Conservation (phyloP, 1,284 basidiomycete genomes). For the Boletellus sp. region DNA sequence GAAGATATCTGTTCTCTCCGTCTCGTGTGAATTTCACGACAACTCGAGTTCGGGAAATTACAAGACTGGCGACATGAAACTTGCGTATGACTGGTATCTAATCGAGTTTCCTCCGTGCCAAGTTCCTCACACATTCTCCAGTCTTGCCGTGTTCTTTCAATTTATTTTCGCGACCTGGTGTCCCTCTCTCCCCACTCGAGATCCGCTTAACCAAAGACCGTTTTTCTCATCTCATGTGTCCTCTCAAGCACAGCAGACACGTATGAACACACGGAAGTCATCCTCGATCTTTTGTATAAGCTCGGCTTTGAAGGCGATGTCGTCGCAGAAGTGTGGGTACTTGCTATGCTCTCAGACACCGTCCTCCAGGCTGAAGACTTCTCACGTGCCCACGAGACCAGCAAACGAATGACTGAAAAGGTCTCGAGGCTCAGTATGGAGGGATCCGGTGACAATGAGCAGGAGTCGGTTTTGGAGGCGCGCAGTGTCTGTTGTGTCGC, state of each 20-base stretch:
- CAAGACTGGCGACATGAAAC: constrained; percentile 89
- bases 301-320: constrained; percentile 73
- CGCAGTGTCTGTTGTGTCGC: constrained; percentile 83
- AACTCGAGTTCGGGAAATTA: constrained; percentile 90
- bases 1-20: constrained; percentile 79
- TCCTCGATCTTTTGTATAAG: constrained; percentile 84
- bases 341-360: constrained; percentile 85
- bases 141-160: constrained; percentile 84
- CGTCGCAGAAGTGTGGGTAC: constrained; percentile 72
- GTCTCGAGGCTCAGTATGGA: constrained; percentile 48
- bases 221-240: constrained; percentile 78
- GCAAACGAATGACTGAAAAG: constrained; percentile 66
- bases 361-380: constrained; percentile 82
- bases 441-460: constrained; percentile 35
- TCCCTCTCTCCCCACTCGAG: constrained; percentile 83
- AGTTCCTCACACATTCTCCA: constrained; percentile 33
- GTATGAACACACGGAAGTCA: constrained; percentile 85
- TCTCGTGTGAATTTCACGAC: constrained; percentile 88
- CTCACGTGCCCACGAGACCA: constrained; percentile 63
- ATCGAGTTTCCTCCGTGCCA: background rate
- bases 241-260: constrained; percentile 80
- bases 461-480: constrained; percentile 54
- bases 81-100: constrained; percentile 88
- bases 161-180: constrained; percentile 67
- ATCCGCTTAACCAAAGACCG: constrained; percentile 86